phyloP scores from a whole-genome alignment of 345 rosid genomes.

The Moringa oleifera region DNA sequence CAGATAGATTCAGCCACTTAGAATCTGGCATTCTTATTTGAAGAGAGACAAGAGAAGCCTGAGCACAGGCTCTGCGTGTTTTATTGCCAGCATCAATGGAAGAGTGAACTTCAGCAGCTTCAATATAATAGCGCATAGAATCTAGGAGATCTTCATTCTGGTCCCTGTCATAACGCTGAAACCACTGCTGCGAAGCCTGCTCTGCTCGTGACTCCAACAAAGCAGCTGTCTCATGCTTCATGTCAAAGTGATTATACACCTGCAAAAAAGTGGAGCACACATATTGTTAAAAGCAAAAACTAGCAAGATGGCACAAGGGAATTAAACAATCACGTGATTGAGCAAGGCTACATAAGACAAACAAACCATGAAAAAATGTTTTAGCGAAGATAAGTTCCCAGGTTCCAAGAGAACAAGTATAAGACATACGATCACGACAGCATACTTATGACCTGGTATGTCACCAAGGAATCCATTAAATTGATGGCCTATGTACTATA shows the following conservation, averaged over 20 bases:
- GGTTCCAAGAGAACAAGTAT: too few relatives aligned
- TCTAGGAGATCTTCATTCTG: conserved; percentile 93
- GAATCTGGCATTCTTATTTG: conserved; percentile 96
- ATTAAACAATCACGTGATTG: neutral
- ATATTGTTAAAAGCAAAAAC: too few relatives aligned
- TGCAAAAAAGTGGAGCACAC: conserved; percentile 26
- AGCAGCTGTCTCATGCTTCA: conserved; percentile 94
- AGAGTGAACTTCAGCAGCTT: conserved; percentile 93
- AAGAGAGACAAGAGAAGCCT: conserved; percentile 91
- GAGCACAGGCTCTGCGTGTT: conserved; percentile 79
- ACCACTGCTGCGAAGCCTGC: conserved; percentile 74
- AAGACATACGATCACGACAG: too few relatives aligned
- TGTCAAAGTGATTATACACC: conserved; percentile 94
- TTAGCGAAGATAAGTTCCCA: too few relatives aligned
- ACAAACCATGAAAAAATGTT: too few relatives aligned
- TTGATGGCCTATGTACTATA: too few relatives aligned
- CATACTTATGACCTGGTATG: too few relatives aligned
- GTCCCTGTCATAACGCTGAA: conserved; percentile 66
- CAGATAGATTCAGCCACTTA: conserved; percentile 77
- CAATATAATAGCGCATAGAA: conserved; percentile 86
- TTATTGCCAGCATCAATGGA: conserved; percentile 96
- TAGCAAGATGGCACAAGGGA: too few relatives aligned
- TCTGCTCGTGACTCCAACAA: conserved; percentile 81
- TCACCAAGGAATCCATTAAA: neutral
- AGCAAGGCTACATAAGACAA: neutral